Evolutionary conservation across 768 basidiomycete species (phyloP), one percentile per base, ranked within the genome.

Genomic region (Coprinopsis strossmayeri): DNA sequence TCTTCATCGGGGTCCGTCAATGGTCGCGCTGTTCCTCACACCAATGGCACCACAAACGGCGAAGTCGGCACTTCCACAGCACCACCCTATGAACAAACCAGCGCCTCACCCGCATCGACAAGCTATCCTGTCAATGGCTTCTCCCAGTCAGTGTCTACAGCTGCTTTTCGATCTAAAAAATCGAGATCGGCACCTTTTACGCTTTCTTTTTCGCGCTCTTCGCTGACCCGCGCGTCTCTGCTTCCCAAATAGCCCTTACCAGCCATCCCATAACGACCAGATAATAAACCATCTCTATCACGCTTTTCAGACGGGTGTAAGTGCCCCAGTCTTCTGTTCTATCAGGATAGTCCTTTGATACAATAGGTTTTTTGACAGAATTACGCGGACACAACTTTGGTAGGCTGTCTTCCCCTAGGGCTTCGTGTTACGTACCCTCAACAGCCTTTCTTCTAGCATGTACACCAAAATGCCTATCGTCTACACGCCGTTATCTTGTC

Each of bases 401-500:
- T 89, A 63, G 64, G 82, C 69, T 52, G 15, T 25, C 10, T 28
- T 48, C 46, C 35, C 46, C 39, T 32, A 51, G 17, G 32, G 44
- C 37, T 49, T 5, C 39, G 37, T 23, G 34, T 34, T 37, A 21
- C 27, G 41, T 21, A 23, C 41, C 41, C 28, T 38, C 45, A 52
- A 40, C 30, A 40, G 45, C 44, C 43, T 30, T 45, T 45, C 43
- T 51, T 51, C 32, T 59, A 89, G 84, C 85, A 86, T 69, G 80
- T 86, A 49, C 78, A 82, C 60, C 79, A 84, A 72, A 78, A 78
- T 64, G 70, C 74, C 52, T 91, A 89, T 64, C 79, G 81, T 47
- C 77, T 91, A 28, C 87, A 92, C 68, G 80, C 84, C 54, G 86
- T 94, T 64, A 84, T 93, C 55, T 73, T 94, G 53, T 88, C 90